phyloP scores from a whole-genome alignment of 2,329 filamentous ascomycete species.

The Plenodomus lindquistii region DNA sequence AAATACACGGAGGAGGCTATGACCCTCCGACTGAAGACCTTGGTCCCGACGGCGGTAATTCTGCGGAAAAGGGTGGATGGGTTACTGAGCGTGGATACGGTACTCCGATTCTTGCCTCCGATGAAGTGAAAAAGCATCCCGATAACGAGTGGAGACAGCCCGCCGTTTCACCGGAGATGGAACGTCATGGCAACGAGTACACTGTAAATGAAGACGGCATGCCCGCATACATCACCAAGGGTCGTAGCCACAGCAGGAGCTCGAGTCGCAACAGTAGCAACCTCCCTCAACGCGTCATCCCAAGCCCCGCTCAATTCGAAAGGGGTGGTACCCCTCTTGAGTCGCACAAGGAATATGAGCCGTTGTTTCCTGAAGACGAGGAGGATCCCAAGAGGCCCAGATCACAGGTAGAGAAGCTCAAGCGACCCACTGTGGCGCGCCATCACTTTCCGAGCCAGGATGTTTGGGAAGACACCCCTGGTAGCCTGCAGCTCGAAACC shows the following conservation, averaged over 20 bases:
- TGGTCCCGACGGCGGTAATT: constrained; percentile 51
- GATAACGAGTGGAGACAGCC: constrained; percentile 72
- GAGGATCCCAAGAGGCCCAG: constrained; percentile 61
- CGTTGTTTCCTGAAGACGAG: constrained; percentile 79
- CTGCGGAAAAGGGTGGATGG: constrained; percentile 53
- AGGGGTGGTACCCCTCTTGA: constrained; percentile 71
- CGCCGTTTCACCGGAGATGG: constrained; percentile 72
- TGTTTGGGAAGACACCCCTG: constrained; percentile 95
- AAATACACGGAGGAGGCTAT: constrained; percentile 54
- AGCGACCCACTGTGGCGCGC: constrained; percentile 54
- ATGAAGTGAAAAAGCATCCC: constrained; percentile 79
- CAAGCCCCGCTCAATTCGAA: constrained; percentile 51
- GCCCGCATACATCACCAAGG: constrained; percentile 53
- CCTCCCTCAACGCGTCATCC: constrained; percentile 46
- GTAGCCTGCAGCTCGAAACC: constrained; percentile 74
- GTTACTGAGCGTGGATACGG: constrained; percentile 66
- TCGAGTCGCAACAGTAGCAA: constrained; percentile 60
- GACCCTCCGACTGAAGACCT: constrained; percentile 58
- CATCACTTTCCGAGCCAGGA: constrained; percentile 90
- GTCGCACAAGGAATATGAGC: constrained; percentile 92
- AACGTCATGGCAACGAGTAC: constrained; percentile 60
- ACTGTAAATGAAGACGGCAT: constrained; percentile 51
- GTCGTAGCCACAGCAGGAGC: constrained; percentile 56
- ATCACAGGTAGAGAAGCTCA: constrained; percentile 60
- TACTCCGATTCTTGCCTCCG: constrained; percentile 83